These are phyloP conservation scores for Podila horticola DNA, from an alignment of 192 early-diverging fungal genomes.

Conservation along the genomic window DNA sequence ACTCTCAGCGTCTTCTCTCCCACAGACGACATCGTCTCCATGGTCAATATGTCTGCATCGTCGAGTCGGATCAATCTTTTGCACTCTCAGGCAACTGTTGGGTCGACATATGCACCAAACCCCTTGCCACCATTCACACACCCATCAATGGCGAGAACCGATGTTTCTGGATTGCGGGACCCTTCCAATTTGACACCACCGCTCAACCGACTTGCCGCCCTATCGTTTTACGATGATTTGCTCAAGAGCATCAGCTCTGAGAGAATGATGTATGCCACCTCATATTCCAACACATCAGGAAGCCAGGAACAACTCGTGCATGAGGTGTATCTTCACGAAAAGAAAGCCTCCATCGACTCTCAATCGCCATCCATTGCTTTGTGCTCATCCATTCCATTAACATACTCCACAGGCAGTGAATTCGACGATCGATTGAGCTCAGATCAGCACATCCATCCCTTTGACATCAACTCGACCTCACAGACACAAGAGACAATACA, in stretches of 20 bases:
- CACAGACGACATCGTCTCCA: too few relatives aligned
- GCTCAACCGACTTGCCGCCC: slow-evolving; percentile 1
- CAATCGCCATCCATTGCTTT: slow-evolving; percentile 13
- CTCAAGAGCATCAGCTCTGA: slow-evolving; percentile 34
- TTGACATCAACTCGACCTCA: slow-evolving; percentile 5
- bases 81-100: background rate
- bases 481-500: background rate
- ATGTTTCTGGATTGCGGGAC: background rate
- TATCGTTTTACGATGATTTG: slow-evolving; percentile 38
- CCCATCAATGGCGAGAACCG: background rate
- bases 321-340: background rate
- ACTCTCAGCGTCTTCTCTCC: too few relatives aligned
- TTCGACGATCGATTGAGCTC: background rate
- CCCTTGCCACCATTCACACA: background rate
- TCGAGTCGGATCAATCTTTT: background rate
- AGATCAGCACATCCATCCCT: slow-evolving; percentile 25
- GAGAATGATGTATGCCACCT: slow-evolving; percentile 19
- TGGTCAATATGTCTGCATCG: background rate
- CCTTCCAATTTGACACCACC: background rate
- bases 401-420: slow-evolving; percentile 3
- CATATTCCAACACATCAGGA: slow-evolving; percentile 8
- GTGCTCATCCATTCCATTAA: slow-evolving; percentile 7
- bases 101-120: background rate
- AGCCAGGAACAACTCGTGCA: background rate
- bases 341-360: background rate